phyloP scores from a whole-genome alignment of 2,329 filamentous ascomycete genomes.

The Alternaria infectoria region DNA sequence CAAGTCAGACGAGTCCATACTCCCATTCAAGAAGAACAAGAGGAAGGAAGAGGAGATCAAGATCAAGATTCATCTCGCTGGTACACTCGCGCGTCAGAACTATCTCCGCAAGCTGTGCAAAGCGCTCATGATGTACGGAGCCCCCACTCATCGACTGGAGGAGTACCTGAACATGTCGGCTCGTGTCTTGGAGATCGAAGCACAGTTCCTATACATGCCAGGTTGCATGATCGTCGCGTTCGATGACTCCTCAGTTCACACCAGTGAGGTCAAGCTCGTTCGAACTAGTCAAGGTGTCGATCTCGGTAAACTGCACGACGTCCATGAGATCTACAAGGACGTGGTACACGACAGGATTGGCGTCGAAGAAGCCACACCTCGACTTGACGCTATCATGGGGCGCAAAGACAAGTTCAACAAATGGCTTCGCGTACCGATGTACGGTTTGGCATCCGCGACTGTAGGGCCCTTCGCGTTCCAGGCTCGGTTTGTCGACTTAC shows the following conservation, averaged over 20 bases:
- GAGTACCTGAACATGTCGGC: conserved; percentile 92
- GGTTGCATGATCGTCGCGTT: conserved; percentile 96
- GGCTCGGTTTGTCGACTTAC: conserved; percentile 77
- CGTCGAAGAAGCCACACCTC: conserved; percentile 71
- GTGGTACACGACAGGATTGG: conserved; percentile 79
- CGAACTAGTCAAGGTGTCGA: conserved; percentile 72
- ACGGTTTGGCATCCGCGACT: conserved; percentile 75
- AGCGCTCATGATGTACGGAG: conserved; percentile 87
- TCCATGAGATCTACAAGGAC: conserved; percentile 80
- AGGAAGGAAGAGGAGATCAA: conserved; percentile 59
- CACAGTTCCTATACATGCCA: conserved; percentile 87
- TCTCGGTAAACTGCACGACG: conserved; percentile 74
- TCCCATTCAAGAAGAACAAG: conserved; percentile 45
- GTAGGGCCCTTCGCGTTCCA: conserved; percentile 84
- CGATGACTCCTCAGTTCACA: conserved; percentile 74
- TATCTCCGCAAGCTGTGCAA: conserved; percentile 86
- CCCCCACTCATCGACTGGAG: conserved; percentile 88
- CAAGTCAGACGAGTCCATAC: conserved; percentile 47
- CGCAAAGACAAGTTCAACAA: conserved; percentile 60
- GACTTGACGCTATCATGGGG: conserved; percentile 68
- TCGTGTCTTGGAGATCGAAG: conserved; percentile 85
- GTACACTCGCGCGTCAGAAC: conserved; percentile 77
- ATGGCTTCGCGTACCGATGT: conserved; percentile 65
- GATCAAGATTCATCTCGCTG: conserved; percentile 67
- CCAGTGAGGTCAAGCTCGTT: conserved; percentile 80